Evolutionary conservation across 306 rosid species (phyloP), one percentile per base, ranked within the genome.

Genomic region (Quercus berberidifolia): DNA sequence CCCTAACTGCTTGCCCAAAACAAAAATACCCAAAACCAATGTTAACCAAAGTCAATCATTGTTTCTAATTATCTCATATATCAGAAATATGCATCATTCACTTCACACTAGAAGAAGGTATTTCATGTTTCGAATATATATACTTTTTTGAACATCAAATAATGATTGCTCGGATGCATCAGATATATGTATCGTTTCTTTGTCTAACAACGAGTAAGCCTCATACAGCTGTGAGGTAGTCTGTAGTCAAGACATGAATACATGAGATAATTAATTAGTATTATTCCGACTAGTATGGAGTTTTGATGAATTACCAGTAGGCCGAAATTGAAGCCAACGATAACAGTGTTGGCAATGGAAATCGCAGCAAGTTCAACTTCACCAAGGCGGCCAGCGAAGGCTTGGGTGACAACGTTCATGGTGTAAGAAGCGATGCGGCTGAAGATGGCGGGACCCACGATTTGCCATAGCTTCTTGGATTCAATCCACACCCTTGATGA

Each of bases 301-400:
- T 28, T 63, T 63, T 0, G 38, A 14, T 30, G 41, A 52, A 56
- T 46, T 87, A 92, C 96, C 18, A 91, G 87, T 56, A 92, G 96
- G 67, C 97, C 97, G n/a, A 92, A 92, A 76, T 86, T 92, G 87
- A 92, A 92, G 70, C 96, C 97, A 1, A 89, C 93, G 3, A 92
- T 83, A 35, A 92, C 96, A 1, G 90, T 86, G 80, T 92, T 92
- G 30, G 97, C 93, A 14, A 92, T 86, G 52, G 97, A 83, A 18
- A 92, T 89, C 82, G 96, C 73, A 15, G 97, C 97, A 25, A 92
- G 90, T 38, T 88, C 65, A 1, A 88, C 91, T 0, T 92, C 93
- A 0, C 96, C 97, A 0, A 92, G 86, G 85, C 85, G 97, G 21
- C 97, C 97, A 8, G 92, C 91, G 78, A 92, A 92, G 79, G 97